Conservation (phyloP, 2,329 filamentous ascomycete genomes). For the Pseudopithomyces maydicus region DNA sequence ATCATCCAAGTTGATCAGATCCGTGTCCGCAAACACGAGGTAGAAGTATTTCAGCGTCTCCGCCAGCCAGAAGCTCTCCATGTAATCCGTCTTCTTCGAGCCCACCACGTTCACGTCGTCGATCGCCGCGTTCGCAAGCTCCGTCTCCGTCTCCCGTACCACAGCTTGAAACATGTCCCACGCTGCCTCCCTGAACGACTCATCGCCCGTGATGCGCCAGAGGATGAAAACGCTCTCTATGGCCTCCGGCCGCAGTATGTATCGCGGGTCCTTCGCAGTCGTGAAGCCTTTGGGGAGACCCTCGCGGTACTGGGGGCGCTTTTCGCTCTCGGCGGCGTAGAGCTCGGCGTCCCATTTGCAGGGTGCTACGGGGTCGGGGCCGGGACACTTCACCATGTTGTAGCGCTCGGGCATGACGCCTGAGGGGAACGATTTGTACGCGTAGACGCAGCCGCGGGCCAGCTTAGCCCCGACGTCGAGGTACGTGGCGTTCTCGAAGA, state of each 20-base stretch:
- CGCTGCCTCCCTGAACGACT: constrained; percentile 46
- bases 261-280: constrained; percentile 47
- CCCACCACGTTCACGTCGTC: constrained; percentile 45
- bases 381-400: constrained; percentile 56
- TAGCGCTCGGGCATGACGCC: constrained; percentile 67
- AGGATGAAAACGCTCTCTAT: constrained; percentile 64
- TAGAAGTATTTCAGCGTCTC: constrained; percentile 58
- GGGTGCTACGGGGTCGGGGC: constrained; percentile 19
- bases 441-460: constrained; percentile 64
- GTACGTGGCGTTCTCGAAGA: constrained; percentile 58
- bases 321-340: constrained; percentile 47
- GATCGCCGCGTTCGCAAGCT: constrained; percentile 50
- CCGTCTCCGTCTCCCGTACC: constrained; percentile 46
- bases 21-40: constrained; percentile 51
- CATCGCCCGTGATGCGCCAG: constrained; percentile 62
- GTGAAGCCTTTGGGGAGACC: constrained; percentile 49
- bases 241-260: constrained; percentile 58
- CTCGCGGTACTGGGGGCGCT: constrained; percentile 27
- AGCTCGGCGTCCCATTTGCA: constrained; percentile 60
- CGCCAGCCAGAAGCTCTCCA: constrained; percentile 56
- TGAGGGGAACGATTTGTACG: constrained; percentile 59
- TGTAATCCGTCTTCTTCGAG: constrained; percentile 45
- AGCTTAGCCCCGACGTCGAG: constrained; percentile 60
- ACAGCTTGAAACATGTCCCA: constrained; percentile 55
- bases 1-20: constrained; percentile 51